Evolutionary conservation across 129 eudicot species (phyloP).

Genomic region (Dittrichia graveolens): DNA sequence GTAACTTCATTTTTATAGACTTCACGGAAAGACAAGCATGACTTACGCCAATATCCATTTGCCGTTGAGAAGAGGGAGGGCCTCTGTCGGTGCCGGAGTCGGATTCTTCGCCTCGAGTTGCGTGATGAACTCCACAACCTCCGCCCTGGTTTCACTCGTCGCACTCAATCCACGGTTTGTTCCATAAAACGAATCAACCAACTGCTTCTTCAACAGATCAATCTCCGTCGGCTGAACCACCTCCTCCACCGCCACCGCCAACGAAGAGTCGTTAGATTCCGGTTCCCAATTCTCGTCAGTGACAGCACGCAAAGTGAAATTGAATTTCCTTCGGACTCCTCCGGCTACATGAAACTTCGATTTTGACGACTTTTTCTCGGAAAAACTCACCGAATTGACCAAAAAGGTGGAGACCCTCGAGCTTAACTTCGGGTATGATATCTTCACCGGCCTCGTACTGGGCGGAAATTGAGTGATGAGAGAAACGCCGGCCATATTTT

Average conservation of each 20-base stretch:
- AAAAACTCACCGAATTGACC: slow-evolving; percentile 30
- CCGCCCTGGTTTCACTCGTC: slow-evolving; percentile 84
- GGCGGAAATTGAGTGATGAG: slow-evolving; percentile 35
- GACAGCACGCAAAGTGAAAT: slow-evolving; percentile 41
- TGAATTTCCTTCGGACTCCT: slow-evolving; percentile 17
- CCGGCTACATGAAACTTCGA: slow-evolving; percentile 1
- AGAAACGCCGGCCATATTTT: slow-evolving; percentile 55
- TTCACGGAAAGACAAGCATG: not conserved
- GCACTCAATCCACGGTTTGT: slow-evolving; percentile 84
- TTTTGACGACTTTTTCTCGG: slow-evolving; percentile 7
- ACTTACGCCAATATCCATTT: slow-evolving; percentile 95
- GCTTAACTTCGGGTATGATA: slow-evolving; percentile 15
- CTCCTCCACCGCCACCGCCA: slow-evolving; percentile 51
- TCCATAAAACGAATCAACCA: slow-evolving; percentile 79
- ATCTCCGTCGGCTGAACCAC: slow-evolving; percentile 54
- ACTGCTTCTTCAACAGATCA: slow-evolving; percentile 64
- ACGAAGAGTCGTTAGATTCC: slow-evolving; percentile 27
- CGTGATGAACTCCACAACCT: slow-evolving; percentile 78
- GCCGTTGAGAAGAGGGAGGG: slow-evolving; percentile 74
- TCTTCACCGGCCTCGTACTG: slow-evolving; percentile 20
- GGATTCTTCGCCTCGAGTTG: slow-evolving; percentile 89
- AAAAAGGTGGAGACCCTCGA: slow-evolving; percentile 25
- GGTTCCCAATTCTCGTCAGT: slow-evolving; percentile 49
- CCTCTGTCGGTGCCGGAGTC: slow-evolving; percentile 84
- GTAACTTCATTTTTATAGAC: not conserved